Percentiles rank a stretch among this genome's conserved stretches.
Conservation (phyloP, 108 stramenopile genomes). For the Fragilariopsis cylindrus region DNA sequence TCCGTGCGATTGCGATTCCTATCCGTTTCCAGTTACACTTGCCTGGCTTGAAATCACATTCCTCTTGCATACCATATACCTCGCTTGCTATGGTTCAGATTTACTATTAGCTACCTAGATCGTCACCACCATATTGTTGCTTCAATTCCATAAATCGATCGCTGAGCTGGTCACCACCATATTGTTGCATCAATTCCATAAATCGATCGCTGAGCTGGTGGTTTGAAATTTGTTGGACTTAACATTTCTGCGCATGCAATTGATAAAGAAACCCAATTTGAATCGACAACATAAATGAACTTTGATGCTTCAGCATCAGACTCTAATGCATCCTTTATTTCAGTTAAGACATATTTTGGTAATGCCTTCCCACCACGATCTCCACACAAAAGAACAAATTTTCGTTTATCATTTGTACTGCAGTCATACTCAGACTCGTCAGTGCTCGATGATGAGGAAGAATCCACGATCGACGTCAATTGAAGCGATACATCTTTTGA, state of each 20-base stretch:
- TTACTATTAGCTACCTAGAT: too few relatives aligned
- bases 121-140: too few relatives aligned
- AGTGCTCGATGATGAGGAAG: background rate
- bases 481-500: background rate
- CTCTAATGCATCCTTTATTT: background rate
- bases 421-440: background rate
- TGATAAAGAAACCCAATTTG: background rate
- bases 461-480: background rate
- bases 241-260: constrained; percentile 6
- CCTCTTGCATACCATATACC: too few relatives aligned
- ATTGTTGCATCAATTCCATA: too few relatives aligned
- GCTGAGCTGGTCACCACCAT: too few relatives aligned
- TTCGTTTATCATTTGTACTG: background rate
- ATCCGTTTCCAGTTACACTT: too few relatives aligned
- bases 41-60: too few relatives aligned
- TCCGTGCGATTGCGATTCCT: too few relatives aligned
- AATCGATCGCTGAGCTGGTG: background rate
- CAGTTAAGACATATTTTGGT: background rate
- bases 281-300: background rate
- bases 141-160: too few relatives aligned
- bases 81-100: too few relatives aligned
- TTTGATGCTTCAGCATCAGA: background rate
- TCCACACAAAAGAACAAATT: constrained; percentile 4
- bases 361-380: background rate
- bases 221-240: background rate